These are phyloP conservation scores for Rugonectria rugulosa DNA, from an alignment of 2,329 filamentous ascomycete species.

Conservation along the genomic window DNA sequence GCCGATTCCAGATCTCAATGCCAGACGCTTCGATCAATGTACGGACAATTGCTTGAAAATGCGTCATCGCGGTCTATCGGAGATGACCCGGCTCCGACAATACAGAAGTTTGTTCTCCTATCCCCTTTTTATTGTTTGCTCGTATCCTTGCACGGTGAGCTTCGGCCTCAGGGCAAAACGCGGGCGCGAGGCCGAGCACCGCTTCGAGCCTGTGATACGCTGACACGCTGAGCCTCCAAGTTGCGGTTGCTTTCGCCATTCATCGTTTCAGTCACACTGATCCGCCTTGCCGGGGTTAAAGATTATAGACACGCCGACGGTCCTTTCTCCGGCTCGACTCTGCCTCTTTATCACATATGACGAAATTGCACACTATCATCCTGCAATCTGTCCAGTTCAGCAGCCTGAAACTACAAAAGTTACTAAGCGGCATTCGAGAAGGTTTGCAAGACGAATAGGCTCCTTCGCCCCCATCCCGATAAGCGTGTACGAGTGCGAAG, in stretches of 20 bases:
- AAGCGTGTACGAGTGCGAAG: background rate
- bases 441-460: no score
- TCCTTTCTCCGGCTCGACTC: background rate
- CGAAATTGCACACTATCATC: background rate
- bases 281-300: background rate
- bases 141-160: no score
- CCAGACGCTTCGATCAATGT: no score
- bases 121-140: no score
- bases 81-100: background rate
- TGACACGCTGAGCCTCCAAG: background rate
- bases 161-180: background rate
- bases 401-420: background rate
- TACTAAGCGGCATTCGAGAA: slow-evolving; percentile 20
- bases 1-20: no score
- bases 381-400: background rate
- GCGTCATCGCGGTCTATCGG: slow-evolving; percentile 10
- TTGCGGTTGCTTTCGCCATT: background rate
- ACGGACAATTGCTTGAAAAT: background rate
- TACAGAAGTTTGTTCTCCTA: background rate
- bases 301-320: background rate
- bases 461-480: no score
- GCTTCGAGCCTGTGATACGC: no score
- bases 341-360: slow-evolving; percentile 1
- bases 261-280: background rate
- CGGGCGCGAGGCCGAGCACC: background rate